phyloP scores from a whole-genome alignment of 768 basidiomycete species.

The Tremella fuciformis region DNA sequence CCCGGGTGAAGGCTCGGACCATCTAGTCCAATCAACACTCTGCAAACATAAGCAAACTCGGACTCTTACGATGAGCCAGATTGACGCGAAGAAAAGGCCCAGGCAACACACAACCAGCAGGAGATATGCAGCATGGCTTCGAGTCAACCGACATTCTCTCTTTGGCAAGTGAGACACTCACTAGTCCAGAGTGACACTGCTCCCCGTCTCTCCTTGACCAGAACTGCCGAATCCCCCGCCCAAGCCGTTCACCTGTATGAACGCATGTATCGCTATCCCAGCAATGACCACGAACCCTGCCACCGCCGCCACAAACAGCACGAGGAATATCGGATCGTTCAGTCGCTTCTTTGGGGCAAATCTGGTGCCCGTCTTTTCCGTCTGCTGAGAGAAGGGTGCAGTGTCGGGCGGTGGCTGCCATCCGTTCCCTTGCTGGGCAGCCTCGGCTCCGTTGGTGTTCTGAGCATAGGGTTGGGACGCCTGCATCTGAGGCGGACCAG shows the following conservation, averaged over 20 bases:
- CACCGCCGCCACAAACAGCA: slow-evolving; percentile 71
- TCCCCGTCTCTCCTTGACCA: slow-evolving; percentile 56
- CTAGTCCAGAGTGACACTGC: slow-evolving; percentile 65
- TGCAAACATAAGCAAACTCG: background rate
- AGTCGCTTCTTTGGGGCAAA: slow-evolving; percentile 60
- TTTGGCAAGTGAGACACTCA: slow-evolving; percentile 47
- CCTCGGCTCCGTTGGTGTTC: background rate
- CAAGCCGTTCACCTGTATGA: slow-evolving; percentile 64
- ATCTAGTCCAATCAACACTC: slow-evolving; percentile 49
- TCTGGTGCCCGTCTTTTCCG: slow-evolving; percentile 47
- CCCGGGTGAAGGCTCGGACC: slow-evolving; percentile 66
- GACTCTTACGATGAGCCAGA: slow-evolving; percentile 60
- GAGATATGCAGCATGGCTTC: slow-evolving; percentile 71
- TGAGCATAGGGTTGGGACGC: slow-evolving; percentile 44
- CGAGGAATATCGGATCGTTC: slow-evolving; percentile 69
- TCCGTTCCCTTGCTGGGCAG: background rate
- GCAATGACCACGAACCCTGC: slow-evolving; percentile 68
- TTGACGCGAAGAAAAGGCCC: slow-evolving; percentile 63
- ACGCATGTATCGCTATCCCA: slow-evolving; percentile 63
- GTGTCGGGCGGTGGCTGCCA: slow-evolving; percentile 23
- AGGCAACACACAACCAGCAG: slow-evolving; percentile 69
- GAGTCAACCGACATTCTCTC: background rate
- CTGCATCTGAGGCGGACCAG: slow-evolving; percentile 26
- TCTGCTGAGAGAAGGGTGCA: slow-evolving; percentile 41
- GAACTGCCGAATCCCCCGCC: slow-evolving; percentile 65